These are phyloP conservation scores for Hypoxylon sp. DNA, from an alignment of 2,329 filamentous ascomycete species.

Conservation along the genomic window DNA sequence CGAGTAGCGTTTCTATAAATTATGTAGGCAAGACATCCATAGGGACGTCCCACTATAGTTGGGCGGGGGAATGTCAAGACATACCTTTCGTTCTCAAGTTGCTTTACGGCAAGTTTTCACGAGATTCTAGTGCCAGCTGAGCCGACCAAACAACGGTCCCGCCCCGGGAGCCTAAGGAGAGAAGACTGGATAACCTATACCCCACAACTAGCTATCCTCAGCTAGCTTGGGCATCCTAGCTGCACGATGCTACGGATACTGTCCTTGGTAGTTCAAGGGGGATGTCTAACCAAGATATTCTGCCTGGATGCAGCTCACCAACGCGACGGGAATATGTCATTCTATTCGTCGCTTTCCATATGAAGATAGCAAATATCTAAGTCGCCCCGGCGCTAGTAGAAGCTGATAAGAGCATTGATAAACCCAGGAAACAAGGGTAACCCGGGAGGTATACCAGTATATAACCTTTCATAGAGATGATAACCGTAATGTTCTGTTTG, in stretches of 20 bases:
- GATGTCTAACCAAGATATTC: background rate
- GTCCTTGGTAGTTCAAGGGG: background rate
- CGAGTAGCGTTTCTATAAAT: conserved; percentile 10
- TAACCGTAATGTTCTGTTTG: background rate
- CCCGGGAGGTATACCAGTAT: background rate
- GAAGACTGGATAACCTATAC: background rate
- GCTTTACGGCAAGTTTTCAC: conserved; percentile 8
- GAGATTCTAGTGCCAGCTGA: background rate
- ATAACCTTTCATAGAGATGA: background rate
- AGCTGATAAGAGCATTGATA: background rate
- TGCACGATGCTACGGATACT: background rate
- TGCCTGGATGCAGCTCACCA: background rate
- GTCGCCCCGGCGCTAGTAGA: background rate
- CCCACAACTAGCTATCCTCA: background rate
- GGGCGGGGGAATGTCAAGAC: background rate
- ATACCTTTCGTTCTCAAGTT: conserved; percentile 6
- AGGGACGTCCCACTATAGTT: background rate
- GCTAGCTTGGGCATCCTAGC: background rate
- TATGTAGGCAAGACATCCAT: conserved; percentile 21
- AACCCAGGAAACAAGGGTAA: background rate
- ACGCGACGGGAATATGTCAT: background rate
- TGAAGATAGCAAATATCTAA: background rate
- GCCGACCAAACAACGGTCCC: background rate
- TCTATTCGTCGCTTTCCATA: background rate
- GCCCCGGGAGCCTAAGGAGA: background rate